These are phyloP conservation scores for Cicer judaicum DNA, from an alignment of 306 rosid genomes.

Conservation along the genomic window DNA sequence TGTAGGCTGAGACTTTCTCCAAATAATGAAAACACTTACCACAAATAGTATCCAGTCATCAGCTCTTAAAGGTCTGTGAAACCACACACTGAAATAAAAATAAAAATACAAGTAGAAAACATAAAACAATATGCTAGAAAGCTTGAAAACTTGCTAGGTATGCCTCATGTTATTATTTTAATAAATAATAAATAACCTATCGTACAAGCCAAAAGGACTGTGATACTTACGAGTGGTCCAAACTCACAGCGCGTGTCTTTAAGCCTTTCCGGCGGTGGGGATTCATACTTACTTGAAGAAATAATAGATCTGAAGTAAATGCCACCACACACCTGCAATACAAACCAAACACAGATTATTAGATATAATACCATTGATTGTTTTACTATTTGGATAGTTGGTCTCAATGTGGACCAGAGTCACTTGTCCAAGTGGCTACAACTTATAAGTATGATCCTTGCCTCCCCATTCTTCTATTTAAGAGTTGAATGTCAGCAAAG, in stretches of 20 bases:
- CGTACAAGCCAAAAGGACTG: conserved; percentile 11
- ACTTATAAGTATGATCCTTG: neutral
- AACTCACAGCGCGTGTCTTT: conserved; percentile 72
- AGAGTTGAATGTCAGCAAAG: conserved; percentile 26
- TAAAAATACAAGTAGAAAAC: neutral
- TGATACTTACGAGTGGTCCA: conserved; percentile 91
- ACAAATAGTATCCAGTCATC: conserved; percentile 89
- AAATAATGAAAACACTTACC: conserved; percentile 55
- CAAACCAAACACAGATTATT: conserved; percentile 32
- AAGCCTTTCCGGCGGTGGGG: conserved; percentile 76
- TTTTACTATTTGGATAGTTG: conserved; percentile 6
- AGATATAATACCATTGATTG: conserved; percentile 15
- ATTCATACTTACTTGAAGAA: conserved; percentile 73
- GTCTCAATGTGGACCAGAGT: conserved; percentile 15
- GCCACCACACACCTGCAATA: conserved; percentile 90
- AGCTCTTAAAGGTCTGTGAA: conserved; percentile 85
- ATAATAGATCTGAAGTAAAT: conserved; percentile 83
- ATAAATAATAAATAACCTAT: conserved; percentile 31
- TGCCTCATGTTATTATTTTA: conserved; percentile 22
- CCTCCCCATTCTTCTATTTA: neutral
- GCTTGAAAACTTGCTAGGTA: conserved; percentile 15
- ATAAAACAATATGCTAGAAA: conserved; percentile 20
- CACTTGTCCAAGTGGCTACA: conserved; percentile 2
- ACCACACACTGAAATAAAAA: conserved; percentile 75
- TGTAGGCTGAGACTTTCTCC: neutral